Base-by-base conservation (phyloP, 305 asterid species). In the Fraxinus angustifolia region DNA sequence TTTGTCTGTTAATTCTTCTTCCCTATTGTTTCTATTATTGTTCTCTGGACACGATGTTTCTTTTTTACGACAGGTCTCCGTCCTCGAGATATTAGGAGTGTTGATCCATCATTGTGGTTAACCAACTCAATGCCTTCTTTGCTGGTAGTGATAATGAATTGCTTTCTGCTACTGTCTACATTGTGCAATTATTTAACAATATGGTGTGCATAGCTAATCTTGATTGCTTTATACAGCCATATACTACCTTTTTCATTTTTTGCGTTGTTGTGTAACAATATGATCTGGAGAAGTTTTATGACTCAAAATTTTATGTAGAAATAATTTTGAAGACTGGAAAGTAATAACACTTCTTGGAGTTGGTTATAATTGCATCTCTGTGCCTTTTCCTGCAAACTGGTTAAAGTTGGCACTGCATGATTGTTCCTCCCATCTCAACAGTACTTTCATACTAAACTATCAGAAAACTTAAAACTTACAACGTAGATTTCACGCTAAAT, bases 91-190 rank as follows among this genome's bases (percentile, higher is more conserved):
- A 85, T 94, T 84, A 88, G 99, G 88, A 96, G 99, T 34, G 99
- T 96, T 82, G 99, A 94, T 90, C 99, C 99, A 72, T 92, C 99
- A 60, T 83, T 96, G 94, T 96, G 98, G 99, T 84, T 96, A 84
- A 96, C 97, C 76, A 96, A 96, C 87, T 88, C 98, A 78, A 96
- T 96, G 99, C 98, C 99, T 73, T 85, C 98, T 79, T 89, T 96
- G 86, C 85, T 94, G 96, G 99, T 96, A 89, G 4, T 7, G 70
- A 73, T 75, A 70, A 34, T 79, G 73, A 67, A 72, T 77, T 82
- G 76, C 76, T 80, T 12, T 53, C 65, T 75, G 17, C 30, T 31
- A n/a, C 78, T 78, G 38, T 31, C 19, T 45, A 28, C 31, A 70
- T 72, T 48, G 28, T 48, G 48, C 36, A 45, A 6, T 70, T 40